Base-by-base conservation (phyloP, 2,329 filamentous ascomycete genomes). In the Elsinoe necatrix region DNA sequence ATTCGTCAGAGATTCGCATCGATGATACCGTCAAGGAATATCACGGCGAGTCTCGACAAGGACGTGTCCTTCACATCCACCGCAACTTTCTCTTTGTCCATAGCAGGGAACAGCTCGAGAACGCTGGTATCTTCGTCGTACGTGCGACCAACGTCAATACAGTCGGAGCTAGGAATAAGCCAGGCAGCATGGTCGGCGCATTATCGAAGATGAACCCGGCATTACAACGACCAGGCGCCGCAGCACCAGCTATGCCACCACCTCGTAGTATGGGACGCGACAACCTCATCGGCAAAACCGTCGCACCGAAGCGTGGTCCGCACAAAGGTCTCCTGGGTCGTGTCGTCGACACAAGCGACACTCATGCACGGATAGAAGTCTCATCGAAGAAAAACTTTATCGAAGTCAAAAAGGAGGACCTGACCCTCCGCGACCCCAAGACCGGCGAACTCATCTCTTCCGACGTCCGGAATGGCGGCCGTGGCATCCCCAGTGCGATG, bases 261-360 rank as follows among this genome's bases (percentile, higher is more conserved):
- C 87, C 87, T 39, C 86, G 85, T 69, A 76, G 73, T 34, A 81
- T 83, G 54, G 89, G 89, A 20, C 83, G 90, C 37, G 93, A 98
- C 70, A 83, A 84, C 56, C 79, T 93, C 25, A 84, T 97, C 61
- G 91, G 91, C 42, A 92, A 95, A 74, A 96, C 90, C 0, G 90
- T 97, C 43, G 89, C 86, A 54, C 87, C 97, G 66, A 83, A 85
- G 57, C 89, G 86, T 67, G 93, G 93, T 25, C 84, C 86, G 20
- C 90, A 92, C 76, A 98, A 98, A 73, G 92, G 92, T 57, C 78
- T 96, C 42, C 77, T 97, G 41, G 93, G 93, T 64, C 95, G 96
- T 62, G 91, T 98, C 64, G 96, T 95, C 69, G 92, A 97, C 68
- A 87, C 92, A 0, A 95, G 89, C 5, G 91, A 95, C 64, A 82